These are phyloP conservation scores for Perkinsus olseni DNA, from an alignment of 169 alveolate species.

Conservation along the genomic window DNA sequence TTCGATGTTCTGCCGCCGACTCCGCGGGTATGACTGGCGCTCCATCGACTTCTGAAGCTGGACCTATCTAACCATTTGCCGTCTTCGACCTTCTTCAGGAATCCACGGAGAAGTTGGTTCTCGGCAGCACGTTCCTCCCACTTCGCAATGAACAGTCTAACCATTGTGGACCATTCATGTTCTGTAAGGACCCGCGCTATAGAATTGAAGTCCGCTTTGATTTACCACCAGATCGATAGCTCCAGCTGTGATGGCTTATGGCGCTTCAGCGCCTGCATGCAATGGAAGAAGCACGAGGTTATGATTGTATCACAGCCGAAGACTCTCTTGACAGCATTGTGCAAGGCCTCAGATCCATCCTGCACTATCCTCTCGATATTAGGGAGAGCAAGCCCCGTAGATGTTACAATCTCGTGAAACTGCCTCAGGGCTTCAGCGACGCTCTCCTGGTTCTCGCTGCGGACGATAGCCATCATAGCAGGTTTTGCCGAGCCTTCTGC, in stretches of 20 bases:
- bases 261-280: neutral
- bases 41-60: neutral
- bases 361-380: neutral
- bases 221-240: neutral
- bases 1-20: neutral
- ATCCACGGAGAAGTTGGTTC: neutral
- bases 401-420: neutral
- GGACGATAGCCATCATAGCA: neutral
- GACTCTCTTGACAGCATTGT: neutral
- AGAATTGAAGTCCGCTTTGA: neutral
- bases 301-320: neutral
- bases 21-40: neutral
- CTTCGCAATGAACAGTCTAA: neutral
- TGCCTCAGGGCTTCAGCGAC: neutral
- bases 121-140: neutral
- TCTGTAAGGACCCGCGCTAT: neutral
- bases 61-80: neutral
- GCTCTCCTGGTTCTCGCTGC: neutral
- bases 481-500: neutral
- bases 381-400: neutral
- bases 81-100: neutral
- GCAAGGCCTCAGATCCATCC: neutral
- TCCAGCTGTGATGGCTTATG: neutral
- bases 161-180: neutral
- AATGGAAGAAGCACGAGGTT: neutral